A percentile compares a stretch with the other conserved stretches of the same genome.
Conservation (phyloP, 495 filamentous ascomycete genomes). For the Rusavskia elegans region DNA sequence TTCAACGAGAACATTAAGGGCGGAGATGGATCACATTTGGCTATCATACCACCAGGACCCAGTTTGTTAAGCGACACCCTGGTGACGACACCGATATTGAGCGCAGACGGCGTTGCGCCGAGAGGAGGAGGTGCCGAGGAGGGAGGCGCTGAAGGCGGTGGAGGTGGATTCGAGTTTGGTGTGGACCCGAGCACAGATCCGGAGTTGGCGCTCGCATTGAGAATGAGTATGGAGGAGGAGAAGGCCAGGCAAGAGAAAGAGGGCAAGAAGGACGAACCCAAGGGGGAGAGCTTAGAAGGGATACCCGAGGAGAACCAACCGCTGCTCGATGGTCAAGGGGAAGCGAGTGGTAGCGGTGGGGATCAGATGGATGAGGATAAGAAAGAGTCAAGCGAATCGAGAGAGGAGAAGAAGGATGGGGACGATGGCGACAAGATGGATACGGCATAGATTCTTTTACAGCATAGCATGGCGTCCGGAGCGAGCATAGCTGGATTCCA, state of each 20-base stretch:
- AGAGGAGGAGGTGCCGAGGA: slow-evolving; percentile 25
- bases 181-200: slow-evolving; percentile 74
- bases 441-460: slow-evolving; percentile 36
- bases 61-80: slow-evolving; percentile 85
- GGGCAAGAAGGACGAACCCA: slow-evolving; percentile 52
- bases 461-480: slow-evolving; percentile 10
- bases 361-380: slow-evolving; percentile 8
- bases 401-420: slow-evolving; percentile 39
- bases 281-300: slow-evolving; percentile 53
- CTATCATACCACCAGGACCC: slow-evolving; percentile 77
- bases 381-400: slow-evolving; percentile 8
- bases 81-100: slow-evolving; percentile 79
- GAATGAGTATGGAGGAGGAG: slow-evolving; percentile 97
- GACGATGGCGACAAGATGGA: slow-evolving; percentile 77
- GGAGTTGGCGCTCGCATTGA: slow-evolving; percentile 83
- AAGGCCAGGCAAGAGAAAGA: slow-evolving; percentile 80
- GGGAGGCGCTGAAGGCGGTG: slow-evolving; percentile 32
- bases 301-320: slow-evolving; percentile 63
- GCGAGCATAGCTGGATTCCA: not conserved
- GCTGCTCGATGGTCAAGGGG: slow-evolving; percentile 47
- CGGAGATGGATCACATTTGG: slow-evolving; percentile 76
- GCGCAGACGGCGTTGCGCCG: slow-evolving; percentile 46
- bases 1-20: slow-evolving; percentile 88
- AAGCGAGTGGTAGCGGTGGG: slow-evolving; percentile 44
- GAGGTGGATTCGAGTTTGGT: slow-evolving; percentile 52